A percentile compares a stretch with the other conserved stretches of the same genome.
Conservation (phyloP, 441 rosid genomes). For the Gossypium lobatum region DNA sequence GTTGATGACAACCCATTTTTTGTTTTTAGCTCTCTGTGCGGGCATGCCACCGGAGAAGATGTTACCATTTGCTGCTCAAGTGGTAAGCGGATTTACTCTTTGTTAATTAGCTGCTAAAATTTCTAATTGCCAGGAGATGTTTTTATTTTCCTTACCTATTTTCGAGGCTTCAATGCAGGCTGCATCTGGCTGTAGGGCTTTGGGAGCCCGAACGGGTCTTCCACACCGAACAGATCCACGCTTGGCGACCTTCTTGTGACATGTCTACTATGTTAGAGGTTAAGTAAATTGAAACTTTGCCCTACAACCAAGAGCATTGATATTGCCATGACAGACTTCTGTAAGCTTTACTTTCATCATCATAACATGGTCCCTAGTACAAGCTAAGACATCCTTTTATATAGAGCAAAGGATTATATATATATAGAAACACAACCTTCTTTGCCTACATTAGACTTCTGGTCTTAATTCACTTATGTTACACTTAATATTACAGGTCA, state of each 20-base stretch:
- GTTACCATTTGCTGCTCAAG: constrained; percentile 79
- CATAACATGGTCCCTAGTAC: not conserved
- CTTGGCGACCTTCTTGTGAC: constrained; percentile 38
- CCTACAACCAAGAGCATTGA: not conserved
- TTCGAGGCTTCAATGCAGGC: constrained; percentile 46
- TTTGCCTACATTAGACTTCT: not conserved
- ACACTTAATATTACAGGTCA: too few species aligned
- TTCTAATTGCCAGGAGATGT: not conserved
- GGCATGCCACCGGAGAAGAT: constrained; percentile 69
- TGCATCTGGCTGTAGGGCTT: constrained; percentile 68
- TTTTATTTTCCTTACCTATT: not conserved
- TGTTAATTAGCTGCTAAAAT: not conserved
- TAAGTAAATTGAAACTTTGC: not conserved
- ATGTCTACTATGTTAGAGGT: not conserved
- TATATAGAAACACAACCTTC: not conserved
- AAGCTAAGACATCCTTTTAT: too few species aligned
- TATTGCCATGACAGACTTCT: not conserved
- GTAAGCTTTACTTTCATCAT: not conserved
- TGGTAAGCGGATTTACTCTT: constrained; percentile 34
- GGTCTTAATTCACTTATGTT: not conserved
- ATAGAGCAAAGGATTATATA: too few species aligned
- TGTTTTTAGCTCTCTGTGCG: constrained; percentile 50
- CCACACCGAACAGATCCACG: constrained; percentile 52
- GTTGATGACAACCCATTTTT: not conserved
- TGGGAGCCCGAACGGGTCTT: constrained; percentile 81